phyloP scores from a whole-genome alignment of 164 flowering plant genomes.

The Tetracentron sinense region DNA sequence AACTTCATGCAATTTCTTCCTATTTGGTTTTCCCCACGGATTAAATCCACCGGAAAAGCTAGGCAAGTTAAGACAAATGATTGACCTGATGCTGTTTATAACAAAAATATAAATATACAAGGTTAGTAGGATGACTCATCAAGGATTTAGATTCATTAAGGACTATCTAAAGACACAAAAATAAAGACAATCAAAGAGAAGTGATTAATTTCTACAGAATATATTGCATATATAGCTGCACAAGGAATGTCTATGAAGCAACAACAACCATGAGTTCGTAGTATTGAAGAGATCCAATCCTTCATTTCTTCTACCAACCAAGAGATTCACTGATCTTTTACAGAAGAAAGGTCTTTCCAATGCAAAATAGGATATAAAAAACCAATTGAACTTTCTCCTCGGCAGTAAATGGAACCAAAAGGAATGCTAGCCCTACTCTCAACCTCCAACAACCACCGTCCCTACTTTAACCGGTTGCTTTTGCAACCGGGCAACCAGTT shows the following conservation, averaged over 20 bases:
- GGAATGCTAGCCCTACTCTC: too few species aligned
- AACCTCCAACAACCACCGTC: too few species aligned
- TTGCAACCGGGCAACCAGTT: too few species aligned
- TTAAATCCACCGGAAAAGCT: conserved; percentile 95
- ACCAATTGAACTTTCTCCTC: background rate
- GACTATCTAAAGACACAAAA: background rate
- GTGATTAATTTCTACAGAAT: background rate
- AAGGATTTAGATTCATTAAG: background rate
- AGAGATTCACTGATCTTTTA: background rate
- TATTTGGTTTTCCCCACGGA: conserved; percentile 87
- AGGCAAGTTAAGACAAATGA: conserved; percentile 82
- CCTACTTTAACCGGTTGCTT: too few species aligned
- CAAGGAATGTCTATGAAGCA: background rate
- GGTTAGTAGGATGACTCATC: conserved; percentile 1
- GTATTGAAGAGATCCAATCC: too few species aligned
- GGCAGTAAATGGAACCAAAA: too few species aligned
- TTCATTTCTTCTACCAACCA: background rate
- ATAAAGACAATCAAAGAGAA: background rate
- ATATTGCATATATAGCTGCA: background rate
- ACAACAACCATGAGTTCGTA: too few species aligned
- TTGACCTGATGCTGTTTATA: conserved; percentile 82
- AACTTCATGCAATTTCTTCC: conserved; percentile 50
- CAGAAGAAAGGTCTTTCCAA: background rate
- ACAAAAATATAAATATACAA: background rate
- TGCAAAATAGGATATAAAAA: too few species aligned